A percentile compares a stretch with the other conserved stretches of the same genome.
phyloP scores from a whole-genome alignment of 2,329 filamentous ascomycete genomes.

The Diatrype stigma region DNA sequence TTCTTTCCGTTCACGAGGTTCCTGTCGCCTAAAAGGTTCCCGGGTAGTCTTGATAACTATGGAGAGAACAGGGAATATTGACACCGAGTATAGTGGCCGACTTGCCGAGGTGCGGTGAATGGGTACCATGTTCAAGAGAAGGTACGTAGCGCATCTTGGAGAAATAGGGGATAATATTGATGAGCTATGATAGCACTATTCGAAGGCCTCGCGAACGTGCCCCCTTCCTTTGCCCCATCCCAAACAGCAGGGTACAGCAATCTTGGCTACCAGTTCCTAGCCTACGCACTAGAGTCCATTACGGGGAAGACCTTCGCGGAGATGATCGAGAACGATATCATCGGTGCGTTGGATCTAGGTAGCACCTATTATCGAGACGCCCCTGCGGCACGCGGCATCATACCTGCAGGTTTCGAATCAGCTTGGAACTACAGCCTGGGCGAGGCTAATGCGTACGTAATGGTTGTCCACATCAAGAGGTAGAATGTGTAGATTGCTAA shows the following conservation, averaged over 20 bases:
- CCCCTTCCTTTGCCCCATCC: constrained; percentile 21
- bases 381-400: constrained; percentile 13
- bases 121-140: constrained; percentile 14
- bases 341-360: constrained; percentile 15
- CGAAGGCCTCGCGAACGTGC: constrained; percentile 16
- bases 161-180: neutral
- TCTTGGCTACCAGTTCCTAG: constrained; percentile 22
- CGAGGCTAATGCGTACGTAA: constrained; percentile 35
- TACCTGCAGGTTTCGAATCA: constrained; percentile 13
- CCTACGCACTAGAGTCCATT: constrained; percentile 25
- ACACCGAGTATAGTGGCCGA: neutral
- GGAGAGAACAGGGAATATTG: no score
- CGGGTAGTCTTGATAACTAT: no score
- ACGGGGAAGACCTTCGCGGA: constrained; percentile 14
- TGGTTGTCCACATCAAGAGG: neutral
- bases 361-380: constrained; percentile 23
- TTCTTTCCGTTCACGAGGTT: no score
- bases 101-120: constrained; percentile 19
- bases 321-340: constrained; percentile 20
- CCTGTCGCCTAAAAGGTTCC: no score
- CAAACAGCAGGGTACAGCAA: constrained; percentile 24
- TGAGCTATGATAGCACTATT: constrained; percentile 16
- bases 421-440: constrained; percentile 34
- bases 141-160: constrained; percentile 13
- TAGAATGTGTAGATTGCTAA: neutral